phyloP scores from a whole-genome alignment of 2,329 filamentous ascomycete species.

The Epichloe hybrida region DNA sequence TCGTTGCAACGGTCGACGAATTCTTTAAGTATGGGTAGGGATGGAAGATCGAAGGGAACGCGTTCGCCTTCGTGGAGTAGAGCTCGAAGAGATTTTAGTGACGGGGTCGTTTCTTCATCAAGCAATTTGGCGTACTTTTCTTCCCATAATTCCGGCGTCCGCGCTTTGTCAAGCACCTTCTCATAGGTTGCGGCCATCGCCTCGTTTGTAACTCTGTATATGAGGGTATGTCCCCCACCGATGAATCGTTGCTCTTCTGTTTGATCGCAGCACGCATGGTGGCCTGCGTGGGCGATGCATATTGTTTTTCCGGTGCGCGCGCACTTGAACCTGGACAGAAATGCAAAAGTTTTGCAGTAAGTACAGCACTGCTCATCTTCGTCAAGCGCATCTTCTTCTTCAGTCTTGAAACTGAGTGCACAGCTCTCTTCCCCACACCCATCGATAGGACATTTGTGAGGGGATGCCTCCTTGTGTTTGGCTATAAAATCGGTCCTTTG shows the following conservation, averaged over 20 bases:
- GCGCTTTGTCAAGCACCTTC: constrained; percentile 76
- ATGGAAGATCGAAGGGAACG: constrained; percentile 80
- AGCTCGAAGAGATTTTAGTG: constrained; percentile 71
- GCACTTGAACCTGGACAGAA: constrained; percentile 82
- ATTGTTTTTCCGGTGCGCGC: constrained; percentile 66
- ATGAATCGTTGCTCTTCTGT: constrained; percentile 52
- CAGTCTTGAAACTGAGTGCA: constrained; percentile 46
- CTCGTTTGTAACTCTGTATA: constrained; percentile 65
- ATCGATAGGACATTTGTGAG: constrained; percentile 37
- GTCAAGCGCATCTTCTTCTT: constrained; percentile 67
- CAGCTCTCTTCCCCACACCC: constrained; percentile 38
- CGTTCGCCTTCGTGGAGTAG: constrained; percentile 89
- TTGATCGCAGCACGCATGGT: constrained; percentile 65
- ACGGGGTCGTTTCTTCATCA: constrained; percentile 70
- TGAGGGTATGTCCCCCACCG: constrained; percentile 60
- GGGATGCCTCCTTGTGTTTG: constrained; percentile 43
- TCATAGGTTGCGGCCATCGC: constrained; percentile 51
- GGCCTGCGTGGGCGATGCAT: constrained; percentile 72
- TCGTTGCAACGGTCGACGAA: constrained; percentile 96
- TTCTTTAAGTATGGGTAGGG: constrained; percentile 65
- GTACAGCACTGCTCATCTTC: constrained; percentile 90
- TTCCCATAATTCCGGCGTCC: constrained; percentile 76
- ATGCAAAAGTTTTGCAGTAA: constrained; percentile 86
- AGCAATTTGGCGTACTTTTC: constrained; percentile 78
- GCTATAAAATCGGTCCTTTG: constrained; percentile 56